Conservation (phyloP, 495 filamentous ascomycete genomes). For the Astrothelium subdiscretum region DNA sequence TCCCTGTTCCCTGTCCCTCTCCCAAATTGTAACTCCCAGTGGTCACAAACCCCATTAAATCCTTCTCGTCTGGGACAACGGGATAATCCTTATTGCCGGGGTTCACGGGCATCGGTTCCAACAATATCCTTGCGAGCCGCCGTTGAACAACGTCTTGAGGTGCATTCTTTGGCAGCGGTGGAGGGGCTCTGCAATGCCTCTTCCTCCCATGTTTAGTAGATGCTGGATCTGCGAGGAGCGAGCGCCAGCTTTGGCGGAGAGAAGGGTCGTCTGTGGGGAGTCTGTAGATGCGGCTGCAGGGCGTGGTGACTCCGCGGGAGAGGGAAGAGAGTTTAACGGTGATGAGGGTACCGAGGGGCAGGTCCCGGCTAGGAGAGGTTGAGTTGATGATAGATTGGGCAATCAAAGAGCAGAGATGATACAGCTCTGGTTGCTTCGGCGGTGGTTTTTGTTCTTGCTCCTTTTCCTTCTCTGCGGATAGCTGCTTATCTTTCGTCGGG, state of each 20-base stretch:
- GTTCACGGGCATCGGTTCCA: constrained; percentile 24
- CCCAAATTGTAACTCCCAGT: constrained; percentile 73
- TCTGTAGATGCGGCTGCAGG: constrained; percentile 62
- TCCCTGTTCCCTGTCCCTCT: constrained; percentile 61
- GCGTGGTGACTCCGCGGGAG: constrained; percentile 45
- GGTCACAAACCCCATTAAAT: constrained; percentile 87
- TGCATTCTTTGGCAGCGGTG: constrained; percentile 14
- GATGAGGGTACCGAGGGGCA: constrained; percentile 29
- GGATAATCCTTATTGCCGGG: constrained; percentile 43
- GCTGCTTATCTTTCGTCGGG: background rate
- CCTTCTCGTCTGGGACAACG: constrained; percentile 55
- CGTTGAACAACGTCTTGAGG: constrained; percentile 10
- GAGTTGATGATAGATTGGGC: constrained; percentile 11
- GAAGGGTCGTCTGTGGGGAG: constrained; percentile 41
- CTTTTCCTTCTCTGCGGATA: background rate
- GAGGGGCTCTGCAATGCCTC: constrained; percentile 2
- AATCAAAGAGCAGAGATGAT: constrained; percentile 4
- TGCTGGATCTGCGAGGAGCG: constrained; percentile 20
- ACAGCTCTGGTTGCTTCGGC: constrained; percentile 4
- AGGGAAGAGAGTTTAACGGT: constrained; percentile 49
- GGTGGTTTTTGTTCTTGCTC: background rate
- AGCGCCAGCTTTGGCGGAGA: constrained; percentile 45
- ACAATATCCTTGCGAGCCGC: constrained; percentile 29
- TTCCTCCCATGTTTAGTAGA: constrained; percentile 8
- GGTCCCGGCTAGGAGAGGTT: constrained; percentile 11